A percentile compares a stretch with the other conserved stretches of the same genome.
Evolutionary conservation across 176 grass and related monocot genomes (phyloP).

Genomic region (Elaeis guineensis): DNA sequence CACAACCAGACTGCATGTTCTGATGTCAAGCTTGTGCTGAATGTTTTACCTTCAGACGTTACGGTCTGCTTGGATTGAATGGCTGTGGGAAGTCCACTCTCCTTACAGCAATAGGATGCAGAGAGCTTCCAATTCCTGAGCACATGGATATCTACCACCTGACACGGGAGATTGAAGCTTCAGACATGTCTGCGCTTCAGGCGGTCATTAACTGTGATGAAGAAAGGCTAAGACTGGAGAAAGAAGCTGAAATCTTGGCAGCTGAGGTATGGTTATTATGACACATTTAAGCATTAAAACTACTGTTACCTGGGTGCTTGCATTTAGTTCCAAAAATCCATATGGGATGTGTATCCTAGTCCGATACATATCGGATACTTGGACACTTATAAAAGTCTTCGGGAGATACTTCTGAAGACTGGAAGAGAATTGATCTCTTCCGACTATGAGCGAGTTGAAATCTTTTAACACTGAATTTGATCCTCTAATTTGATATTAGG

Average conservation of each 20-base stretch:
- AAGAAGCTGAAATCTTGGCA: constrained; percentile 76
- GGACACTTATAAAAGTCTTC: too few relatives aligned
- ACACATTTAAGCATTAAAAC: too few relatives aligned
- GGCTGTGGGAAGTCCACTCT: constrained; percentile 97
- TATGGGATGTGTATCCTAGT: too few relatives aligned
- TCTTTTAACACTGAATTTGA: too few relatives aligned
- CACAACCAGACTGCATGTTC: too few relatives aligned
- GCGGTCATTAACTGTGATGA: constrained; percentile 90
- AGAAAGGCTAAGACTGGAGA: constrained; percentile 77
- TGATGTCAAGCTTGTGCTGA: neutral
- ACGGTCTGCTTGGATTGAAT: constrained; percentile 92
- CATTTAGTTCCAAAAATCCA: too few relatives aligned
- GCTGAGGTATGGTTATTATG: constrained; percentile 34
- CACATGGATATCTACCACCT: constrained; percentile 99
- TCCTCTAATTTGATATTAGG: too few relatives aligned
- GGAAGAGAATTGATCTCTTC: too few relatives aligned
- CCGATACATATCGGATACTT: too few relatives aligned
- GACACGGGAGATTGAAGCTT: constrained; percentile 79
- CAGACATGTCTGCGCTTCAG: constrained; percentile 83
- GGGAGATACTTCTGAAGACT: too few relatives aligned
- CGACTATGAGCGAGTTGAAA: too few relatives aligned
- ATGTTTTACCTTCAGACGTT: constrained; percentile 51
- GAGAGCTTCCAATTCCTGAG: constrained; percentile 86
- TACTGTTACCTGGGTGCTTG: too few relatives aligned
- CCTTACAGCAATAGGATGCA: constrained; percentile 70